Base-by-base conservation (phyloP, 352 stramenopile genomes). In the Pythium monospermum region DNA sequence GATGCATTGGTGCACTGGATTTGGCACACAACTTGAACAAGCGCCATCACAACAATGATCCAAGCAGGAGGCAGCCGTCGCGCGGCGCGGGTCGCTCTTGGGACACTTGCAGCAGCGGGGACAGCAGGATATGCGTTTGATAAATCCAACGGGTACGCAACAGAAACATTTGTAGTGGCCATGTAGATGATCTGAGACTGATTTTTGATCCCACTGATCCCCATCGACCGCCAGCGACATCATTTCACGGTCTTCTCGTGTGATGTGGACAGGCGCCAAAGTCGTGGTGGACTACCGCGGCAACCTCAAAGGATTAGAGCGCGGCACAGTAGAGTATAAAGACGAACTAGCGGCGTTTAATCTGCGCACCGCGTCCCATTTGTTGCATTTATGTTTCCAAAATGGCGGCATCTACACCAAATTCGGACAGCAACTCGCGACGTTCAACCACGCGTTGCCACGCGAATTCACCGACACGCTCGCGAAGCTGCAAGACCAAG, bases 321-420 rank as follows among this genome's bases (percentile, higher is more conserved):
- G 68, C 28, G 69, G 67, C 1, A 51, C 71, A 16, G 54, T 70
- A 1, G 75, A 74, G 37, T 94, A 94, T 57, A 80, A 71, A n/a
- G 36, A 47, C 4, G 69, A 76, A 45, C 60, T 94, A 36, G 55
- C 71, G 30, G 55, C 41, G 22, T 74, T 89, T 16, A 94, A 96
- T 61, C 39, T 81, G 42, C 83, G 84, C 51, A 90, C 81, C 27
- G 96, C 96, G 6, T 53, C 87, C 59, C 77, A 89, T 28, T 66
- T 99, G 15, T 65, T 98, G 16, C 28, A 86, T 15, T 62, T 98
- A 41, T 98, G 93, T 64, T 86, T 87, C 46, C 59, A 69, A 4
- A 99, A 99, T 67, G 90, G 83, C 31, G 95, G 96, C 40, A 91
- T 98, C 15, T 98, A 98, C 77, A 98, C 97, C 45, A 99, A 99